Base-by-base conservation (phyloP, 1,284 basidiomycete genomes). In the Puccinia hordei region DNA sequence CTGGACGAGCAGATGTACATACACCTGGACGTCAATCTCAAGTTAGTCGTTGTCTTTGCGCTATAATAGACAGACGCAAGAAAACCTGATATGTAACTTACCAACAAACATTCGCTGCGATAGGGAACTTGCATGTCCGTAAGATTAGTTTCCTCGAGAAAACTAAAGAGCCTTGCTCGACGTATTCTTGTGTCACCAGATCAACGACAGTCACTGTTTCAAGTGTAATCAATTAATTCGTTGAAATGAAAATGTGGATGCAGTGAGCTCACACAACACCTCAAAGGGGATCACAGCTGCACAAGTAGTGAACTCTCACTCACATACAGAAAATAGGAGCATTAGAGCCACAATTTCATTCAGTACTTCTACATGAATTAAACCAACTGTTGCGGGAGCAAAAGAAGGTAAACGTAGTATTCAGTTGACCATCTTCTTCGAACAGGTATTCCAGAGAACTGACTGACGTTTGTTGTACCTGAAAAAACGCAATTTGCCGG, bases 121-220 rank as follows among this genome's bases (percentile, higher is more conserved):
- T 66, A n/a, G 63, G 63, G 63, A 66, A 66, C 63, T 66, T 66
- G 63, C 33, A 41, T 12, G 63, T 66, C 2, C 63, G 63, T 10
- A 66, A 44, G 19, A 66, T 66, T n/a, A 66, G 41, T 44, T 66
- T 66, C 1, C 12, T 41, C 2, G 33, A 44, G 17, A 66, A 66
- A 66, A 17, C 15, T 15, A 66, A 17, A 41, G 41, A 10, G 41
- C 63, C 63, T 44, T 27, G 63, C 24, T 66, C 63, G 12, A 66
- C 35, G 17, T 44, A 66, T 44, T 66, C 63, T 44, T 66, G 63
- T 5, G 63, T 66, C 63, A 66, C 63, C 38, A 66, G 63, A 44
- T 66, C 63, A 41, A 22, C 17, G 24, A 66, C 63, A 5, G 63
- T 24, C 63, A 66, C 63, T 66, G 63, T 38, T 27, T 65, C 61